Percentiles rank a stretch among this genome's conserved stretches.
Evolutionary conservation across 345 rosid species (phyloP).

Genomic region (Citrus unshiu): DNA sequence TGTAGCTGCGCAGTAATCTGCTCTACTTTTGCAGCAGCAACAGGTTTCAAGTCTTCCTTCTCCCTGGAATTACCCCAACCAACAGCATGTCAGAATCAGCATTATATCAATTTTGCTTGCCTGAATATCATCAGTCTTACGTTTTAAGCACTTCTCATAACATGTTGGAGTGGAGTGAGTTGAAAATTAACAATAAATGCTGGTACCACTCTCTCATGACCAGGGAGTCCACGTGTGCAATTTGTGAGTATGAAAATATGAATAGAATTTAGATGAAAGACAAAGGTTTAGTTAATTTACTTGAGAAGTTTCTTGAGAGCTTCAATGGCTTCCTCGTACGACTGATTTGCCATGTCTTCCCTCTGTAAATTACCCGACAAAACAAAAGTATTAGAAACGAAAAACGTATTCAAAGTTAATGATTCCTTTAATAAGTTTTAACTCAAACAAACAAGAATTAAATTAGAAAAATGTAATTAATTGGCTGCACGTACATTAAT

Average conservation of each 20-base stretch:
- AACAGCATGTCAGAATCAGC: neutral
- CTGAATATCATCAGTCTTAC: too few species aligned
- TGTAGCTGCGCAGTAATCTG: slow-evolving; percentile 70
- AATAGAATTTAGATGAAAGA: too few species aligned
- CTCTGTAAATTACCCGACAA: slow-evolving; percentile 26
- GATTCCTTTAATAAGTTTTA: neutral
- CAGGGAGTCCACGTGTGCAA: neutral
- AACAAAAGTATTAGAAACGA: neutral
- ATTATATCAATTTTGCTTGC: too few species aligned
- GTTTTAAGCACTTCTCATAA: too few species aligned
- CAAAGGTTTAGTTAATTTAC: slow-evolving; percentile 19
- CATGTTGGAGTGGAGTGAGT: too few species aligned
- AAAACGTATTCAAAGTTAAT: neutral
- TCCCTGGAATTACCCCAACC: slow-evolving; percentile 38
- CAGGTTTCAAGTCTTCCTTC: slow-evolving; percentile 67
- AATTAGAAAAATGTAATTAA: neutral
- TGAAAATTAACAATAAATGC: too few species aligned
- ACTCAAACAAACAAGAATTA: neutral
- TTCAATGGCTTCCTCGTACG: slow-evolving; percentile 76
- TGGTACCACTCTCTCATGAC: neutral
- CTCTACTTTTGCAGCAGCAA: slow-evolving; percentile 74
- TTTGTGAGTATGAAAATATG: neutral
- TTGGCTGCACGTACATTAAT: neutral
- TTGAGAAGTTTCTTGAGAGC: slow-evolving; percentile 76
- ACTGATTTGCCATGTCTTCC: slow-evolving; percentile 62